Evolutionary conservation across 192 early-diverging fungal species (phyloP).

Genomic region (Backusella luteola): DNA sequence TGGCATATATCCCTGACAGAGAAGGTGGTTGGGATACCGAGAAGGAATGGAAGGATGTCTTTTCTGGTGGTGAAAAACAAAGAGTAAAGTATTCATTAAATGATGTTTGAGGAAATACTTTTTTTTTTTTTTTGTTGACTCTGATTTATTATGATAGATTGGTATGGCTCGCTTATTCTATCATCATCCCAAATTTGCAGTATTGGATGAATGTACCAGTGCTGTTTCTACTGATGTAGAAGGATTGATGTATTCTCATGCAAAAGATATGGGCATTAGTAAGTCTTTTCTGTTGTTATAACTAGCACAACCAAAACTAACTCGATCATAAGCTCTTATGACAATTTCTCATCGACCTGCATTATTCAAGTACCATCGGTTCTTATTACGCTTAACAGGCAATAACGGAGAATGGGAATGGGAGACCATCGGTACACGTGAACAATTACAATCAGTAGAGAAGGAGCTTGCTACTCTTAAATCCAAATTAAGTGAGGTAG

Average conservation of each 20-base stretch:
- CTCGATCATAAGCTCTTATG: constrained; percentile 57
- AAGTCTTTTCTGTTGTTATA: constrained; percentile 6
- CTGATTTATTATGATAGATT: constrained; percentile 48
- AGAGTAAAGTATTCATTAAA: constrained; percentile 45
- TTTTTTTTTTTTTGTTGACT: neutral
- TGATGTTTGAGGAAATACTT: neutral
- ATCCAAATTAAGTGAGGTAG: constrained; percentile 50
- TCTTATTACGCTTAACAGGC: constrained; percentile 87
- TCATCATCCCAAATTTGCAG: constrained; percentile 92
- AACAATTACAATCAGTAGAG: constrained; percentile 80
- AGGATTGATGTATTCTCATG: constrained; percentile 83
- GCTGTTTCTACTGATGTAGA: constrained; percentile 94
- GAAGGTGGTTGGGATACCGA: constrained; percentile 90
- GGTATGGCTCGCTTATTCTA: constrained; percentile 97
- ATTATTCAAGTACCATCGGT: constrained; percentile 95
- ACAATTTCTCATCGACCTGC: constrained; percentile 95
- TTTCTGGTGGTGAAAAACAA: constrained; percentile 96
- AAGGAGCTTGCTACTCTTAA: constrained; percentile 82
- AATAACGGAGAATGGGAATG: constrained; percentile 84
- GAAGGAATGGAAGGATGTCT: constrained; percentile 90
- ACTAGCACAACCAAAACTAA: neutral
- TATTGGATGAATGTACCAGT: constrained; percentile 91
- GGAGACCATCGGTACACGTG: constrained; percentile 77
- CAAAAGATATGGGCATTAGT: constrained; percentile 81
- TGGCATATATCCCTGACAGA: constrained; percentile 74